phyloP scores from a whole-genome alignment of 2,329 filamentous ascomycete genomes.

The Fusarium keratoplasticum region DNA sequence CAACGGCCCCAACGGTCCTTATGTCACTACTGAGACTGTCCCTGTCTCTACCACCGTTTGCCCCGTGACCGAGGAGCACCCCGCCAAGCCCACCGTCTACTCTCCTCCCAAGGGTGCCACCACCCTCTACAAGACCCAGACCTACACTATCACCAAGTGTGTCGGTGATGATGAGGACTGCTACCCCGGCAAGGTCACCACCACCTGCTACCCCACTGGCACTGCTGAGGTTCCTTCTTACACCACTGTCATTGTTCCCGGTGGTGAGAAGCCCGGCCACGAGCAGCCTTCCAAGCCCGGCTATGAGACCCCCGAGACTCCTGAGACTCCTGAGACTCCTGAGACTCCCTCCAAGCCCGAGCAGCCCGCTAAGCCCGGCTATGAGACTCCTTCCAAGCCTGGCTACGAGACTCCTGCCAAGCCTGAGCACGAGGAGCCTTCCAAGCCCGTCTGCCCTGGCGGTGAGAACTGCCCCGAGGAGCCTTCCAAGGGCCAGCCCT shows the following conservation, averaged over 20 bases:
- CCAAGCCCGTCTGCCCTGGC: not conserved
- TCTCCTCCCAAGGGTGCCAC: conserved; percentile 48
- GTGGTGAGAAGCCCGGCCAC: conserved; percentile 2
- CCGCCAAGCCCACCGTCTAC: conserved; percentile 27
- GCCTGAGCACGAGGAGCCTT: not conserved
- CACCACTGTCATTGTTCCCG: conserved; percentile 27
- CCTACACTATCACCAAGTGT: conserved; percentile 49
- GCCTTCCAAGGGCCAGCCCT: conserved; percentile 31
- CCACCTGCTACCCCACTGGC: conserved; percentile 42
- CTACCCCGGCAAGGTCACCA: conserved; percentile 47
- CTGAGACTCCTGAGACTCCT: conserved; percentile 3
- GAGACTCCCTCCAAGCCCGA: not conserved
- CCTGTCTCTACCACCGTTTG: conserved; percentile 37
- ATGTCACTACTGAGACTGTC: conserved; percentile 28
- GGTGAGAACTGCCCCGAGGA: not conserved
- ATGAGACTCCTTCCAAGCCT: conserved; percentile 11
- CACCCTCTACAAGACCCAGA: conserved; percentile 49
- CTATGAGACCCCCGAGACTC: not conserved
- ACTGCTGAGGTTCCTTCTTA: conserved; percentile 49
- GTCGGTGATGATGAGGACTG: conserved; percentile 46
- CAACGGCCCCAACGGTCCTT: conserved; percentile 12
- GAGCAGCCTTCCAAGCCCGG: conserved; percentile 20
- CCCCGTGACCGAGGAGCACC: conserved; percentile 31
- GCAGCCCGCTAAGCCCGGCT: not conserved
- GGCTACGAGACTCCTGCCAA: not conserved